Conservation (phyloP, 768 basidiomycete species). For the Dioszegia aurantiaca region DNA sequence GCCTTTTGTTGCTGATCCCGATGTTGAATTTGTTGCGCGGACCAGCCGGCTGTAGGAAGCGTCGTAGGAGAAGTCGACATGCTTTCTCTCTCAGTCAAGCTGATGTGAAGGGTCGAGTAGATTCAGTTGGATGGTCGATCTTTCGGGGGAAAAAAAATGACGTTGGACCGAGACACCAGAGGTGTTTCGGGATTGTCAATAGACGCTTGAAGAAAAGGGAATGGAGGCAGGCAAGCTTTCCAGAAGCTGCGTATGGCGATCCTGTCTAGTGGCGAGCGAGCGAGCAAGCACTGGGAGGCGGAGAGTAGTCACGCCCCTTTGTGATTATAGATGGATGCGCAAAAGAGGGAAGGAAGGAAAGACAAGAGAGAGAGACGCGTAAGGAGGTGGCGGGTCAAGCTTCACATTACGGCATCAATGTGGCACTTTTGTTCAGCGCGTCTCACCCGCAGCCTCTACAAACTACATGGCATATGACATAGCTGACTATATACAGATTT, state of each 20-base stretch:
- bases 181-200: not conserved
- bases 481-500: not conserved
- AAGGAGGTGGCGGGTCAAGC: constrained; percentile 2
- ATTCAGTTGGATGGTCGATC: too few relatives aligned
- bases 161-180: not conserved
- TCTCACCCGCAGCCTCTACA: not conserved
- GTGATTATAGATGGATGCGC: not conserved
- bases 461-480: not conserved
- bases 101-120: not conserved
- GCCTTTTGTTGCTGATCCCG: not conserved
- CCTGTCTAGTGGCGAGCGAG: not conserved
- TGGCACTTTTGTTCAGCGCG: constrained; percentile 4
- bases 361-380: constrained; percentile 7
- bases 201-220: not conserved
- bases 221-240: constrained; percentile 10
- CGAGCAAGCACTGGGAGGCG: not conserved
- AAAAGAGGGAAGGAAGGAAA: not conserved
- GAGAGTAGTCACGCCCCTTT: too few relatives aligned
- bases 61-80: constrained; percentile 14
- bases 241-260: constrained; percentile 11
- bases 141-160: too few relatives aligned
- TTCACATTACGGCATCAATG: constrained; percentile 7
- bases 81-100: too few relatives aligned
- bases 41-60: constrained; percentile 36
- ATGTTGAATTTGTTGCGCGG: constrained; percentile 17